Evolutionary conservation across 1,139 yeast genomes (phyloP), one percentile per base, ranked within the genome.

Genomic region (Pneumocystis wakefieldiae): DNA sequence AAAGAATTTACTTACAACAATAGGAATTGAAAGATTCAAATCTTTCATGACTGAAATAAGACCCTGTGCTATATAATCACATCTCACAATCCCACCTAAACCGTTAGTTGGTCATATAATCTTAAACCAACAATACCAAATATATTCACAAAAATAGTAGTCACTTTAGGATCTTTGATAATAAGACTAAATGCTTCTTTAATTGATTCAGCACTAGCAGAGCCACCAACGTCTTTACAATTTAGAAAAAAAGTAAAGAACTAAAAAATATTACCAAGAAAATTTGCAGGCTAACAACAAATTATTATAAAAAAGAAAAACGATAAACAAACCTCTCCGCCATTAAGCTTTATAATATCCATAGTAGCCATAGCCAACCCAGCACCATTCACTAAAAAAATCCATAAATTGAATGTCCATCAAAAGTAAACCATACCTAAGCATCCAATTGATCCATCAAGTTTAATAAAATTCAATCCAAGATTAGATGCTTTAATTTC

Each of bases 301-400:
- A 10, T 24, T 48, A 24, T 48, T 48, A 24, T 24, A 48, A 10
- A 24, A 24, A 48, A 48, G 4, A 24, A 12, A 12, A 24, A 41
- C 15, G 4, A 24, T 10, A 48, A 48, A 48, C 55, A 48, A n/a
- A 48, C 55, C n/a, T 85, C 89, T 76, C 99, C 99, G 73, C 97
- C 97, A 80, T 90, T 87, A 73, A 94, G 83, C 81, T 94, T 91
- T 81, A 92, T 89, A 76, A 94, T 95, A 78, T 92, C 99, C 97
- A 92, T 91, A 70, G 99, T 92, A 72, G 99, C 98, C 99, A 92
- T 92, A 73, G 99, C 99, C 74, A 92, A 84, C 78, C 99, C 99
- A 66, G 99, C 99, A 80, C 99, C 99, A 77, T 92, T 92, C 75
- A 92, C 99, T 48, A 62, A 63, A 17, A 37, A 3, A 24, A 37